Evolutionary conservation across 768 basidiomycete genomes (phyloP).

Genomic region (Panus rudis): DNA sequence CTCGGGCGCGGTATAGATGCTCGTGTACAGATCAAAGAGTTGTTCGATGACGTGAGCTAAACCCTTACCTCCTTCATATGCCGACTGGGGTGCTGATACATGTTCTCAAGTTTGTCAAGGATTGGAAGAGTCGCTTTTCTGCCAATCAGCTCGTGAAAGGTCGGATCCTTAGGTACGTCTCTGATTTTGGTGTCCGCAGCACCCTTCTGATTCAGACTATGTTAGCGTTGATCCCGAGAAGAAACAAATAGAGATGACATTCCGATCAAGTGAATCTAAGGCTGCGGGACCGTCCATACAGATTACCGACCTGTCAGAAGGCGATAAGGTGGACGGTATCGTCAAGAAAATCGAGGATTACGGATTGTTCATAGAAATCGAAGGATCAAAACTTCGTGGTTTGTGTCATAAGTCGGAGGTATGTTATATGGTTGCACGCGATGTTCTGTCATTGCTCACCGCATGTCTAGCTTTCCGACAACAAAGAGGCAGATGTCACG

Average conservation of each 20-base stretch:
- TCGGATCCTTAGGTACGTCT: constrained; percentile 64
- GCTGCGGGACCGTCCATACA: constrained; percentile 31
- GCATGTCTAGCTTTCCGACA: constrained; percentile 71
- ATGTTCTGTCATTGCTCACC: constrained; percentile 2
- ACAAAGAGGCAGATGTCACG: constrained; percentile 69
- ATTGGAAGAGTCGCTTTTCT: constrained; percentile 83
- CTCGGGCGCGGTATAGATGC: constrained; percentile 82
- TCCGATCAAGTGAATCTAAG: constrained; percentile 59
- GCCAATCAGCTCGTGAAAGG: constrained; percentile 83
- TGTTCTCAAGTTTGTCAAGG: constrained; percentile 82
- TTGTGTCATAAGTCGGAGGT: constrained; percentile 95
- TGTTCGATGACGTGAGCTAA: constrained; percentile 71
- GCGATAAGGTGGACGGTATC: constrained; percentile 72
- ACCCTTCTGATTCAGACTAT: not conserved
- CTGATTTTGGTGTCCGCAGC: not conserved
- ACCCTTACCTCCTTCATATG: not conserved
- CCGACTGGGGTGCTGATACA: constrained; percentile 4
- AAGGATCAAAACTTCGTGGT: constrained; percentile 78
- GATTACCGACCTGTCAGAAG: constrained; percentile 57
- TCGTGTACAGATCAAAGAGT: constrained; percentile 87
- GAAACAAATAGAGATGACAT: constrained; percentile 86
- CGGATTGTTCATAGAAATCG: constrained; percentile 88
- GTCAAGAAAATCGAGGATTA: constrained; percentile 83
- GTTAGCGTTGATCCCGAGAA: constrained; percentile 60
- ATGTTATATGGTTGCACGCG: constrained; percentile 14